These are phyloP conservation scores for Clavulina sp. DNA, from an alignment of 768 basidiomycete species.

Conservation along the genomic window DNA sequence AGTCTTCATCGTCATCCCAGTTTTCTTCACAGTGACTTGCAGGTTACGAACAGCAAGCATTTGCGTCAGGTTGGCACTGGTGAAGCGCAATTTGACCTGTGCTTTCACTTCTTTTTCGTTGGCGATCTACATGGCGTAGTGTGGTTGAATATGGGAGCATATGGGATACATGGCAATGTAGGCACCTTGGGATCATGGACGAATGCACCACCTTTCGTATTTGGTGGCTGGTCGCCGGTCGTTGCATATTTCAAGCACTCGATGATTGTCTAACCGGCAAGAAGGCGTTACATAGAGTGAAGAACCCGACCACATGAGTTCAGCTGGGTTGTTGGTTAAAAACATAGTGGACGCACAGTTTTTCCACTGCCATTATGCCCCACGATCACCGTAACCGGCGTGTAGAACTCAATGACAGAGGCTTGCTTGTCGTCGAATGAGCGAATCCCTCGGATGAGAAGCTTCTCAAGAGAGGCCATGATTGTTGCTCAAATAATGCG, in stretches of 20 bases:
- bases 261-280: slow-evolving; percentile 54
- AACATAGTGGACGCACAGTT: slow-evolving; percentile 33
- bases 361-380: slow-evolving; percentile 98
- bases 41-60: slow-evolving; percentile 87
- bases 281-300: not conserved
- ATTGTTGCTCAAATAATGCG: not conserved
- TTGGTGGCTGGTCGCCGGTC: slow-evolving; percentile 93
- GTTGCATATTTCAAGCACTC: slow-evolving; percentile 99
- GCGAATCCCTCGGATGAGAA: slow-evolving; percentile 85
- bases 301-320: not conserved
- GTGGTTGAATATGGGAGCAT: not conserved
- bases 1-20: slow-evolving; percentile 90
- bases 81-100: slow-evolving; percentile 88
- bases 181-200: slow-evolving; percentile 78
- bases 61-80: slow-evolving; percentile 69
- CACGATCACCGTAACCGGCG: slow-evolving; percentile 94
- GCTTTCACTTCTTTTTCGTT: slow-evolving; percentile 99
- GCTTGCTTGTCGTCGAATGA: slow-evolving; percentile 94
- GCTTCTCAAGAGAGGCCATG: slow-evolving; percentile 71
- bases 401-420: slow-evolving; percentile 90
- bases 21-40: slow-evolving; percentile 88
- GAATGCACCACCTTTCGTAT: slow-evolving; percentile 96
- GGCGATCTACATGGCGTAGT: slow-evolving; percentile 41
- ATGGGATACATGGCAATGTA: not conserved
- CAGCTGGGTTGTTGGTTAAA: not conserved